Percentiles rank a stretch among this genome's conserved stretches.
Conservation (phyloP, 331 rosid species). For the Saraca asoca region DNA sequence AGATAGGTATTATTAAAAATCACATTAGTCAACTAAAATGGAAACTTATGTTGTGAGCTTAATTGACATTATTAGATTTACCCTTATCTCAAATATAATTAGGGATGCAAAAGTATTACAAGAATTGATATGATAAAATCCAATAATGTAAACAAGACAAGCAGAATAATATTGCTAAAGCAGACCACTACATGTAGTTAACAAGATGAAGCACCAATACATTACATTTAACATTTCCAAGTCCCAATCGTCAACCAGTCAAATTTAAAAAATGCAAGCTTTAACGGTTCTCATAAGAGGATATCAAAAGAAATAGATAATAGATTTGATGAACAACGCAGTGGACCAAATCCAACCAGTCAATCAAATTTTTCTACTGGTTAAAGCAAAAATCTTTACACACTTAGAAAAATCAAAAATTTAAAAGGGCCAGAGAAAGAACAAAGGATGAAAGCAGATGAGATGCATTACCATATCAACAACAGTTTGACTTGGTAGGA, state of each 20-base stretch:
- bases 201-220: background rate
- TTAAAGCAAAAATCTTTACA: constrained; percentile 16
- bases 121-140: constrained; percentile 1
- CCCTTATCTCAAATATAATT: constrained; percentile 5
- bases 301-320: constrained; percentile 5
- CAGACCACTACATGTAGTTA: constrained; percentile 1
- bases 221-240: too few relatives aligned
- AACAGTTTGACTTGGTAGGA: constrained; percentile 86
- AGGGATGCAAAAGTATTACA: background rate
- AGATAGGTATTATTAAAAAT: constrained; percentile 5
- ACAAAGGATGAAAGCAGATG: constrained; percentile 12
- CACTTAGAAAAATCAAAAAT: background rate
- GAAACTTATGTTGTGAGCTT: background rate
- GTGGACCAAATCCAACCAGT: constrained; percentile 4
- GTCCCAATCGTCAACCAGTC: too few relatives aligned
- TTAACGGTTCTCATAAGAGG: background rate
- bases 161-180: background rate
- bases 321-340: background rate
- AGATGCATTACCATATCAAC: constrained; percentile 73
- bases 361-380: constrained; percentile 14
- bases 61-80: constrained; percentile 10
- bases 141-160: constrained; percentile 17
- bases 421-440: constrained; percentile 2
- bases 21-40: constrained; percentile 4
- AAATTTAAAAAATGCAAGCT: too few relatives aligned